Conservation (phyloP, 768 basidiomycete species). For the Russula compacta region DNA sequence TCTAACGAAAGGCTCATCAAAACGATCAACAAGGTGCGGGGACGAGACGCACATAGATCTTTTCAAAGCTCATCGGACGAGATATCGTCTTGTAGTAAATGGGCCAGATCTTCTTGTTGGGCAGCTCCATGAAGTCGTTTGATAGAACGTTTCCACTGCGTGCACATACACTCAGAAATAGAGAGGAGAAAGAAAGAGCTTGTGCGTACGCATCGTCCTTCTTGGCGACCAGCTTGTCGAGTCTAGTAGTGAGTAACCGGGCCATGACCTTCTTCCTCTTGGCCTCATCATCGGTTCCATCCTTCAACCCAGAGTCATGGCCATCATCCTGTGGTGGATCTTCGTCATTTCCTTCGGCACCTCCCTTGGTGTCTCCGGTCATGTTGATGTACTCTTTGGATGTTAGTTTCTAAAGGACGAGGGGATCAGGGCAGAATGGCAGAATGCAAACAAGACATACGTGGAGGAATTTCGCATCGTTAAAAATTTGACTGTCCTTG, state of each 20-base stretch:
- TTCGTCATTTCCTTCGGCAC: slow-evolving; percentile 26
- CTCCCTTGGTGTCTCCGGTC: slow-evolving; percentile 36
- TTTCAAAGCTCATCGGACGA: slow-evolving; percentile 68
- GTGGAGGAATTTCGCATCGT: slow-evolving; percentile 73
- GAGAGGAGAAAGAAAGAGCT: not conserved
- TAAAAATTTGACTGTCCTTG: slow-evolving; percentile 69
- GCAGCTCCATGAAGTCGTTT: slow-evolving; percentile 76
- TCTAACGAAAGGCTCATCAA: slow-evolving; percentile 35
- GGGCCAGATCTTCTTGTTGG: slow-evolving; percentile 70
- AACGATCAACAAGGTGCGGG: slow-evolving; percentile 4
- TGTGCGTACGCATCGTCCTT: slow-evolving; percentile 57
- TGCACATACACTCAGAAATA: not conserved
- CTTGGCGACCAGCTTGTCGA: slow-evolving; percentile 67
- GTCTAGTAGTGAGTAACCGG: slow-evolving; percentile 53
- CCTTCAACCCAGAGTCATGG: slow-evolving; percentile 35
- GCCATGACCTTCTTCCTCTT: slow-evolving; percentile 52
- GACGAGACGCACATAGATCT: slow-evolving; percentile 54
- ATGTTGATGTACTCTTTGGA: slow-evolving; percentile 39
- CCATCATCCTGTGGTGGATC: slow-evolving; percentile 26
- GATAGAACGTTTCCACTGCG: slow-evolving; percentile 58
- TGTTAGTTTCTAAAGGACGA: slow-evolving; percentile 34
- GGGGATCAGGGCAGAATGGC: not conserved
- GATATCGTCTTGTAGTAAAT: slow-evolving; percentile 74
- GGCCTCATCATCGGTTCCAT: slow-evolving; percentile 35
- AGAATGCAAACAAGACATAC: slow-evolving; percentile 35